Conservation (phyloP, 1,139 yeast species). For the Geotrichum aggregatum region DNA sequence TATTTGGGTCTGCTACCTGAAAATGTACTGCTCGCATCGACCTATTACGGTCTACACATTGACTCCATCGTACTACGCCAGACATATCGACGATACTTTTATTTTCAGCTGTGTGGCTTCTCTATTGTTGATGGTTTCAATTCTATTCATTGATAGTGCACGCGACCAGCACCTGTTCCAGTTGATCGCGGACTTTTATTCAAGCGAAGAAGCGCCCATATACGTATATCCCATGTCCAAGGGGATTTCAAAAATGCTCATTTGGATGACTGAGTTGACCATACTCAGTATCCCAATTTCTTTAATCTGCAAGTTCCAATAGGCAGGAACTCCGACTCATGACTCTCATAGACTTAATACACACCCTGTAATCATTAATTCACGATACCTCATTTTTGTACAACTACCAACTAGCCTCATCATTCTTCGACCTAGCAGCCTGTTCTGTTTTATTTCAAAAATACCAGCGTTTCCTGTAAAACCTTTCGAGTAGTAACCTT, state of each 20-base stretch:
- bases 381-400: no score
- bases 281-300: not conserved
- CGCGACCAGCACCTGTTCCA: constrained; percentile 5
- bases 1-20: not conserved
- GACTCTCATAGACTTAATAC: not conserved
- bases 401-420: no score
- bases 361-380: no score
- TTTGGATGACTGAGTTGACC: not conserved
- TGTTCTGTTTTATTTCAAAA: no score
- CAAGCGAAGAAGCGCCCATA: not conserved
- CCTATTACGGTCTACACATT: constrained; percentile 2
- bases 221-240: not conserved
- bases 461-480: no score
- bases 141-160: not conserved
- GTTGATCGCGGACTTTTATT: constrained; percentile 4
- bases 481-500: no score
- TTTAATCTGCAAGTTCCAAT: not conserved
- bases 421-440: no score
- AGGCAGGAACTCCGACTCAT: not conserved
- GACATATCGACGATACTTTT: not conserved
- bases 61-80: not conserved
- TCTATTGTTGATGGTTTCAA: not conserved
- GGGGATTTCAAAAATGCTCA: not conserved
- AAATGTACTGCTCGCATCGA: not conserved
- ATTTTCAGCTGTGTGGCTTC: constrained; percentile 1